Evolutionary conservation across 208 protist genomes (phyloP).

Genomic region (Angomonas deanei): DNA sequence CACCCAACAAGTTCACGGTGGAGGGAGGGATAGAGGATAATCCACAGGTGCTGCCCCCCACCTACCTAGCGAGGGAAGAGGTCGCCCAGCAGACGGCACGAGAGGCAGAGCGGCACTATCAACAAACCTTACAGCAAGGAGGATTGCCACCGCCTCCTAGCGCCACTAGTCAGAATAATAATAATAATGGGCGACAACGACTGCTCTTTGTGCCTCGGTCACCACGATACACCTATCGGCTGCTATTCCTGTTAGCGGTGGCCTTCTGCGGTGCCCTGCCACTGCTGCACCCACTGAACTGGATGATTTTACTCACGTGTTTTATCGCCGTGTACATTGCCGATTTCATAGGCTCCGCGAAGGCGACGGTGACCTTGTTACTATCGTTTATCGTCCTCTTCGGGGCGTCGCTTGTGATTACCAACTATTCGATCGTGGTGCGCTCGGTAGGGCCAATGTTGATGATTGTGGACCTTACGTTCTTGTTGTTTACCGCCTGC

Average conservation of each 20-base stretch:
- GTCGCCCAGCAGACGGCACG: not conserved
- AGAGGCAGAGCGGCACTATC: not conserved
- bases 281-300: conserved; percentile 61
- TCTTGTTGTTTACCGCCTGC: conserved; percentile 27
- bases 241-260: conserved; percentile 42
- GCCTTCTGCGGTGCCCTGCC: conserved; percentile 70
- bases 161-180: too few relatives aligned
- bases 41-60: not conserved
- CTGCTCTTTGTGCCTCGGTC: conserved; percentile 34
- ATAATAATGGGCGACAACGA: too few relatives aligned
- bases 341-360: conserved; percentile 70
- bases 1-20: too few relatives aligned
- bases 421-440: conserved; percentile 51
- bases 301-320: conserved; percentile 58
- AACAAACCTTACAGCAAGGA: too few relatives aligned
- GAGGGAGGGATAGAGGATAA: too few relatives aligned
- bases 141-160: too few relatives aligned
- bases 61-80: too few relatives aligned
- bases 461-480: conserved; percentile 48
- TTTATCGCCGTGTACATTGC: conserved; percentile 65
- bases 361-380: conserved; percentile 43
- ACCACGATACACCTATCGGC: conserved; percentile 21
- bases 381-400: conserved; percentile 41
- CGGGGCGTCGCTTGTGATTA: conserved; percentile 47
- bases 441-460: conserved; percentile 59